Percentiles rank a stretch among this genome's conserved stretches.
Conservation (phyloP, 2,329 filamentous ascomycete species). For the Oidium heveae region DNA sequence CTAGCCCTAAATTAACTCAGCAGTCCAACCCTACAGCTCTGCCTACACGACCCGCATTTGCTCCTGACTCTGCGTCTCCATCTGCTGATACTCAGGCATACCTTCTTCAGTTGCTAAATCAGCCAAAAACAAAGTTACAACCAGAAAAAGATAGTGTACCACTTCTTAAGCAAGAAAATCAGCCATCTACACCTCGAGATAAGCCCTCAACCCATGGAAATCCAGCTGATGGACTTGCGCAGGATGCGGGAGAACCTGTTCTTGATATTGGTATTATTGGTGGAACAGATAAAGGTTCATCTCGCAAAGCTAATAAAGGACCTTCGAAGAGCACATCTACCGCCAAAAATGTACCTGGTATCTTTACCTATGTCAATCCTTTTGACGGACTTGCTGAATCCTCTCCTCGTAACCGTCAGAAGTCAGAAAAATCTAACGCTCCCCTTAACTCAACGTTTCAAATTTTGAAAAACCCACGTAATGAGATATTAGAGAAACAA, state of each 20-base stretch:
- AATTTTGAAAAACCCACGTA: constrained; percentile 10
- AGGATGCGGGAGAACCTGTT: constrained; percentile 20
- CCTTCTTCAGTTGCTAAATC: constrained; percentile 63
- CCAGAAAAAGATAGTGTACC: constrained; percentile 15
- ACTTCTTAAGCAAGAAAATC: constrained; percentile 9
- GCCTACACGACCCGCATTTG: constrained; percentile 3
- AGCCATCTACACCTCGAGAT: constrained; percentile 15
- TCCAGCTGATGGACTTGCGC: constrained; percentile 16
- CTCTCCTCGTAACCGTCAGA: constrained; percentile 33
- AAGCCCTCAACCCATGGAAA: constrained; percentile 14
- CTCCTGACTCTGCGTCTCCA: constrained; percentile 19
- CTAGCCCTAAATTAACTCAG: constrained; percentile 8
- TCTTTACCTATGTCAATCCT: constrained; percentile 48
- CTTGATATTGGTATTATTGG: constrained; percentile 16
- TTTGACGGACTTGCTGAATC: constrained; percentile 45
- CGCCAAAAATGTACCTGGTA: constrained; percentile 7
- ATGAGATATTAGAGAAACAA: constrained; percentile 4
- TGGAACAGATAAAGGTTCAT: constrained; percentile 5
- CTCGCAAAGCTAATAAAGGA: constrained; percentile 7
- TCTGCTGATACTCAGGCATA: constrained; percentile 57
- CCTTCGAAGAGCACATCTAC: constrained; percentile 3
- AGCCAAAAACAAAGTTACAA: constrained; percentile 39
- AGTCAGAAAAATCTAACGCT: constrained; percentile 13
- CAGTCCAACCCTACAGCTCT: constrained; percentile 8
- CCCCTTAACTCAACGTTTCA: constrained; percentile 16